These are phyloP conservation scores for Coemansia sp. DNA, from an alignment of 192 early-diverging fungal genomes.

Conservation along the genomic window DNA sequence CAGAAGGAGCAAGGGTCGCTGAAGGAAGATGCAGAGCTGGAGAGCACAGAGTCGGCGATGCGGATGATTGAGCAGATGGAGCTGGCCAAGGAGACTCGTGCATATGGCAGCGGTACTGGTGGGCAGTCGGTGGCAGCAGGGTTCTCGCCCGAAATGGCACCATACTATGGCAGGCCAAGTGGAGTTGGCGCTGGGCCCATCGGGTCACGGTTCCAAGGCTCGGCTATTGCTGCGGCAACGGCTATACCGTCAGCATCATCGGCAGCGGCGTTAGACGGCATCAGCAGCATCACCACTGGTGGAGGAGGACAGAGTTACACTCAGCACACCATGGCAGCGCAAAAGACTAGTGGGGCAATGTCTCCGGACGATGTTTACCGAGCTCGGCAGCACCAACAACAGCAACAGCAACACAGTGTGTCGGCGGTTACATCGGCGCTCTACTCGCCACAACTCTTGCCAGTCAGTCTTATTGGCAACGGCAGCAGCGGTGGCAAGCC, in stretches of 20 bases:
- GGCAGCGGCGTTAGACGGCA: background rate
- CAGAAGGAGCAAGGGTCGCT: conserved; percentile 7
- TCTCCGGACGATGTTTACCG: conserved; percentile 8
- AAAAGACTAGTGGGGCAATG: background rate
- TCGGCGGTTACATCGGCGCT: conserved; percentile 2
- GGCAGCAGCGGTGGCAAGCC: background rate
- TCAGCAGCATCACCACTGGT: conserved; percentile 4
- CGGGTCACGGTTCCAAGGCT: conserved; percentile 12
- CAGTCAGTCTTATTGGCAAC: background rate
- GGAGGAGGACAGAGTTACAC: background rate
- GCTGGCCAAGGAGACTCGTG: conserved; percentile 5
- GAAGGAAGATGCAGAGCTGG: background rate
- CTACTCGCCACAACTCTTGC: conserved; percentile 6
- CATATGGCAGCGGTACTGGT: background rate
- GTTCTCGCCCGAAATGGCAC: background rate
- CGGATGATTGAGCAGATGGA: conserved; percentile 10
- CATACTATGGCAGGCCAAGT: background rate
- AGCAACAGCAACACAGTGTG: too few species aligned
- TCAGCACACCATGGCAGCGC: background rate
- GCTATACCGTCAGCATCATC: background rate
- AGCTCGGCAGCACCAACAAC: background rate
- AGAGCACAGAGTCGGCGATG: conserved; percentile 9
- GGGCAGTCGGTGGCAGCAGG: background rate
- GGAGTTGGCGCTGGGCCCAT: background rate
- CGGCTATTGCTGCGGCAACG: conserved; percentile 6